Evolutionary conservation across 2,329 filamentous ascomycete genomes (phyloP).

Genomic region (Thelonectria discophora): DNA sequence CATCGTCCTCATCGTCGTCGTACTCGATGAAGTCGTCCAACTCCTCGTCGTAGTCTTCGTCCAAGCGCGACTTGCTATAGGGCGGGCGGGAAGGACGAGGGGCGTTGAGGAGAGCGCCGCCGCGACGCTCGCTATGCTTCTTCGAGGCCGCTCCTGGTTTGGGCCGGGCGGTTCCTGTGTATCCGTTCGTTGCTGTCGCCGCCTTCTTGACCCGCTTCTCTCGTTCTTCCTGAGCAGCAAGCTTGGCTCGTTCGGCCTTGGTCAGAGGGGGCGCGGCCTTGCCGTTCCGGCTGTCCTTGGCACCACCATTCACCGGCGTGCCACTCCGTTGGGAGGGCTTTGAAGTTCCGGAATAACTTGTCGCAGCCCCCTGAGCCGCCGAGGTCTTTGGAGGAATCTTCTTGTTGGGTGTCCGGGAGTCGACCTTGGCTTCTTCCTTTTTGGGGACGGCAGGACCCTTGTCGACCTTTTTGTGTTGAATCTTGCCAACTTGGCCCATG

Average conservation of each 20-base stretch:
- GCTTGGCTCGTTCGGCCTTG: constrained; percentile 36
- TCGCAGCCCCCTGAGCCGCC: no score
- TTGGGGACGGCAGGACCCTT: constrained; percentile 57
- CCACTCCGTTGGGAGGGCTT: constrained; percentile 41
- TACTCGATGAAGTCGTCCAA: constrained; percentile 70
- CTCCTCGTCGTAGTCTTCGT: constrained; percentile 71
- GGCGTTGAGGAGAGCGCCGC: constrained; percentile 53
- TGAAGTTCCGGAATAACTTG: constrained; percentile 43
- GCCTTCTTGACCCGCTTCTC: constrained; percentile 71
- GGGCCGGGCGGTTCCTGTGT: constrained; percentile 71
- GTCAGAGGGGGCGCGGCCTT: constrained; percentile 27
- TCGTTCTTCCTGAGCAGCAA: constrained; percentile 44
- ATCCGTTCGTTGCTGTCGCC: constrained; percentile 69
- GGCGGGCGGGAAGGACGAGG: constrained; percentile 39
- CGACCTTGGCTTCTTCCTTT: constrained; percentile 54
- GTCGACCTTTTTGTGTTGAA: constrained; percentile 78
- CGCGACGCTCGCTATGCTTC: constrained; percentile 49
- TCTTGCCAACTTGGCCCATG: constrained; percentile 72
- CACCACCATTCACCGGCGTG: constrained; percentile 36
- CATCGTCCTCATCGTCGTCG: constrained; percentile 64
- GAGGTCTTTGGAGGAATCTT: constrained; percentile 27
- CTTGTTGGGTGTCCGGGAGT: constrained; percentile 38
- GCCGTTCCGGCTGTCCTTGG: constrained; percentile 36
- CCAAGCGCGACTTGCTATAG: constrained; percentile 52
- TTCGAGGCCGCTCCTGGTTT: constrained; percentile 50